A percentile compares a stretch with the other conserved stretches of the same genome.
These are phyloP conservation scores for Larix kaempferi DNA, from an alignment of 75 land plant genomes.

Conservation along the genomic window DNA sequence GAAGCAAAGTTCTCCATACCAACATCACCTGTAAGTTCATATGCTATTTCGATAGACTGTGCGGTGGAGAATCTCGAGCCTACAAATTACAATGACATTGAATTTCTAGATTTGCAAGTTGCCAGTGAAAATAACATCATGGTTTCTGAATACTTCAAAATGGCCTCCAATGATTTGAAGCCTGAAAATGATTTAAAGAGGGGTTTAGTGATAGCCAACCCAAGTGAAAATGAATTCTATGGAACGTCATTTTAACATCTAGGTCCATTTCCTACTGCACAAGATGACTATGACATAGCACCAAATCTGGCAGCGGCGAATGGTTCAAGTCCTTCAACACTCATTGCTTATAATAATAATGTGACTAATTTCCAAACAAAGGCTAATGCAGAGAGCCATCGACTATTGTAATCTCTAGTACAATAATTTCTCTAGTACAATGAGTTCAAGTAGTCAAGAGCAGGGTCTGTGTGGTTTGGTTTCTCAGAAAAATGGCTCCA, in stretches of 20 bases:
- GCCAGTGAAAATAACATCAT: slow-evolving; percentile 51
- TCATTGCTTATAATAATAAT: too few species aligned
- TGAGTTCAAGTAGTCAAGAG: too few species aligned
- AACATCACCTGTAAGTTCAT: neutral
- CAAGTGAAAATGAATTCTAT: neutral
- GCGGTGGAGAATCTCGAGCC: slow-evolving; percentile 10
- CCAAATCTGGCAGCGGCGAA: too few species aligned
- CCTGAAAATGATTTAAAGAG: slow-evolving; percentile 13
- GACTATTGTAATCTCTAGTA: too few species aligned
- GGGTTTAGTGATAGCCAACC: neutral
- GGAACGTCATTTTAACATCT: neutral
- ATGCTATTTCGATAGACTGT: neutral
- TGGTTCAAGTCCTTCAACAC: too few species aligned
- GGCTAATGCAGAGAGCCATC: too few species aligned
- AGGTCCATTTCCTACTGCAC: neutral
- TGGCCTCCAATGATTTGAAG: slow-evolving; percentile 28
- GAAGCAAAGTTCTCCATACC: slow-evolving; percentile 11
- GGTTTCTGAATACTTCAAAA: slow-evolving; percentile 64
- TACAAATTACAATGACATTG: slow-evolving; percentile 35
- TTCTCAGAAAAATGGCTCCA: too few species aligned
- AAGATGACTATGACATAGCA: slow-evolving; percentile 2
- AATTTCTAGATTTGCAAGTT: slow-evolving; percentile 69
- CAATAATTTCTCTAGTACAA: too few species aligned
- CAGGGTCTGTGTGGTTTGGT: too few species aligned
- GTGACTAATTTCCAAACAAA: too few species aligned